Evolutionary conservation across 176 grass and related monocot species (phyloP), one percentile per base, ranked within the genome.

Genomic region (Oryza longistaminata): DNA sequence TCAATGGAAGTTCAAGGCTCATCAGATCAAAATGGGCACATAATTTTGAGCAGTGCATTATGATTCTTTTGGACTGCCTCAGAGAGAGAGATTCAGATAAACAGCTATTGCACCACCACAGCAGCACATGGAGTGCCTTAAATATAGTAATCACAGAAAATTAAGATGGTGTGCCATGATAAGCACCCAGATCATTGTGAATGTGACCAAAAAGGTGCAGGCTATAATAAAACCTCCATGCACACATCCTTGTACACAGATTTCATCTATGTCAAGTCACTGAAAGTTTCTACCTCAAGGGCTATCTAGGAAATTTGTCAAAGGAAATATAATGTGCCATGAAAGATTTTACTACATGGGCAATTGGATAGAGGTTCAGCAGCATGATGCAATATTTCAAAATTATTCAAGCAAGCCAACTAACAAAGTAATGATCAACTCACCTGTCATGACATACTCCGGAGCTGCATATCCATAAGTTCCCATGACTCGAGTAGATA

Each of bases 371-470:
- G 66, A 61, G 27, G 40, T 83, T 79, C 64, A 83, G 58, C 37
- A 87, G 31, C 22, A 83, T 70, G 29, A 80, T 65, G 82, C 12
- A 25, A 43, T 40, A 26, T 15, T 78, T 39, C 11, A 65, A 44
- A 65, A 64, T 64, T 78, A 42, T 4, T 65, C 37, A 65, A 64
- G 35, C 35, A 44, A 35, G 16, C n/a, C 43, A 7, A 25, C 26
- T 74, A 29, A 45, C 22, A 22, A 70, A 26, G 16, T 40, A 75
- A 46, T 80, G 71, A 27, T 44, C 60, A 76, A 83, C 82, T 74
- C 72, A 99, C 96, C 96, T 78, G 96, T 96, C 96, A 99, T 99
- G 53, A 99, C 96, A 88, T 99, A 99, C 67, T 99, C 93, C 68
- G 96, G 96, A 50, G 96, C 96, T 66, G 93, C 93, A 82, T 99